Base-by-base conservation (phyloP, 2,329 filamentous ascomycete genomes). In the Coniochaeta sp. region DNA sequence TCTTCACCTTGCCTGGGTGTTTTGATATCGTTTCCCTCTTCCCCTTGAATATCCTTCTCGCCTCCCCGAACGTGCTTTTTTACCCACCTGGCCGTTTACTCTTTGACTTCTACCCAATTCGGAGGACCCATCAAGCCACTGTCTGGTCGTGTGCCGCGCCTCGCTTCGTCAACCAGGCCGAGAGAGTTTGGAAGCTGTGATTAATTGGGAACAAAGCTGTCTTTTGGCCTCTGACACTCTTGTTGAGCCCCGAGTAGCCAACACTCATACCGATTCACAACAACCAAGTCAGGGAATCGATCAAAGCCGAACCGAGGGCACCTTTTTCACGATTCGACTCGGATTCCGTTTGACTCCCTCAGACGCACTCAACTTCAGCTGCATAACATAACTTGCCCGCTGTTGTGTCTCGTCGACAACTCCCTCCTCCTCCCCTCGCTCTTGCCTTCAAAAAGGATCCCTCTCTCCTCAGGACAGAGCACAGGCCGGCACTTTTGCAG, bases 11-110 rank as follows among this genome's bases (percentile, higher is more conserved):
- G 38, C 26, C 13, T 20, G 31, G 45, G 51, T 49, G 46, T 20
- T n/a, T n/a, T 18, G 46, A 40, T 40, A 24, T 54, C 50, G 22
- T 26, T 48, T 53, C 48, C 30, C 49, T 42, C 28, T 28, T 27
- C n/a, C n/a, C n/a, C n/a, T n/a, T n/a, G n/a, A 51, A 47, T 42
- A 28, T 42, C 38, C 47, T 27, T 30, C 48, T n/a, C 50, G 13
- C 27, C 46, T 48, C 45, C 33, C 35, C 30, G 32, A 24, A n/a
- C n/a, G n/a, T n/a, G n/a, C n/a, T n/a, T n/a, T n/a, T n/a, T 52
- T 13, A 26, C 52, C 30, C 40, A 48, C 40, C 27, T 22, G 46
- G 42, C 48, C 38, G 35, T 49, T 27, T 40, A 28, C 24, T 22
- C 14, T 6, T 26, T 10, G 45, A 22, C 42, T 45, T 49, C 50